Evolutionary conservation across 306 rosid genomes (phyloP).

Genomic region (Quercus dentata): DNA sequence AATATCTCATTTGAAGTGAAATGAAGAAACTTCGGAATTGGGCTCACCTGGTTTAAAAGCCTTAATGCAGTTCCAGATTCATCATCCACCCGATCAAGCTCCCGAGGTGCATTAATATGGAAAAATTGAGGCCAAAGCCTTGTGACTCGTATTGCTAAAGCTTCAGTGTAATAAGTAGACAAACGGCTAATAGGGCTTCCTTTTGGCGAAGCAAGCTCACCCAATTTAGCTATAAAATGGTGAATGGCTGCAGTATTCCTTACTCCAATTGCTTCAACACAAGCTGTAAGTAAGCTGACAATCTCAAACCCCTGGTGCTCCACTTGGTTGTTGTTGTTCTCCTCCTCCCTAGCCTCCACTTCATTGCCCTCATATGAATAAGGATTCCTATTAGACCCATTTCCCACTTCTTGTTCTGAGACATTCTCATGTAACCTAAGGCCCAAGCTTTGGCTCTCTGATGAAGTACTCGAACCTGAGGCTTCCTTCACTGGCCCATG

Average conservation of each 20-base stretch:
- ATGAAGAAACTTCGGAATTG: conserved; percentile 85
- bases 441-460: conserved; percentile 59
- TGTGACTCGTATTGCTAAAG: conserved; percentile 71
- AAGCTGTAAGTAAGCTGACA: conserved; percentile 62
- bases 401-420: conserved; percentile 63
- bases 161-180: conserved; percentile 80
- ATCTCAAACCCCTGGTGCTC: conserved; percentile 75
- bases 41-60: conserved; percentile 78
- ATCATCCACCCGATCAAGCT: conserved; percentile 72
- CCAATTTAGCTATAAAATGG: conserved; percentile 71
- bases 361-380: conserved; percentile 43
- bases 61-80: conserved; percentile 63
- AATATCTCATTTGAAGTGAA: conserved; percentile 90
- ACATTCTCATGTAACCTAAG: conserved; percentile 51
- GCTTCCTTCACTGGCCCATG: conserved; percentile 39
- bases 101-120: conserved; percentile 72
- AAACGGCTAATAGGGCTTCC: conserved; percentile 66
- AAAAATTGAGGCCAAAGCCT: conserved; percentile 91
- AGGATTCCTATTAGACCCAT: conserved; percentile 55
- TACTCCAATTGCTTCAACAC: conserved; percentile 79
- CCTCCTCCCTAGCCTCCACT: conserved; percentile 51
- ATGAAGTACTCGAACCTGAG: conserved; percentile 66
- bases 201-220: conserved; percentile 79
- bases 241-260: conserved; percentile 59
- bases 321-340: conserved; percentile 40